Evolutionary conservation across 2,329 filamentous ascomycete species (phyloP).

Genomic region (Ophiostoma sp.): DNA sequence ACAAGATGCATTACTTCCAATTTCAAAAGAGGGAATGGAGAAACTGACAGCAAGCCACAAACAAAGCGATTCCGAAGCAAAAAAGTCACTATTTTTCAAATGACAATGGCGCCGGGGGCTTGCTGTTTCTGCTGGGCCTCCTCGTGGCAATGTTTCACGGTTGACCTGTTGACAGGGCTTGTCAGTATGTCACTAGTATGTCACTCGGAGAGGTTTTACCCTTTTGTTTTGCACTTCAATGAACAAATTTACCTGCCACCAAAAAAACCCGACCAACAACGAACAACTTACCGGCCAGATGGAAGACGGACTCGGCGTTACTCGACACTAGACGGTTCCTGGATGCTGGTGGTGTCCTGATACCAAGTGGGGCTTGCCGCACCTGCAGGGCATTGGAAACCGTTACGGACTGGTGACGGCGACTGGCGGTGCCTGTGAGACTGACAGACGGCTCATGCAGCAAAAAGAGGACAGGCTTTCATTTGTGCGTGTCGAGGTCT

Average conservation of each 20-base stretch:
- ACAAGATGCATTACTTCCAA: background rate
- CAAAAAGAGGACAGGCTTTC: background rate
- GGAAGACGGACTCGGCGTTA: background rate
- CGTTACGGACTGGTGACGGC: background rate
- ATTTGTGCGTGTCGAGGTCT: background rate
- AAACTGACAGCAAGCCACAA: background rate
- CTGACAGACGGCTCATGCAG: slow-evolving; percentile 3
- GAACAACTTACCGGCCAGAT: background rate
- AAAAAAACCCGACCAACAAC: background rate
- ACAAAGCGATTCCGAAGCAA: background rate
- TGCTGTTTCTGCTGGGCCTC: background rate
- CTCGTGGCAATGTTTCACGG: background rate
- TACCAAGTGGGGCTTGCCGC: slow-evolving; percentile 13
- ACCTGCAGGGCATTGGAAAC: background rate
- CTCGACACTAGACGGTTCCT: background rate
- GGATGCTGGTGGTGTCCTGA: background rate
- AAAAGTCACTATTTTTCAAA: background rate
- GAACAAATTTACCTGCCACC: background rate
- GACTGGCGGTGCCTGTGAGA: background rate
- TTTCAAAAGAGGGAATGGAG: background rate
- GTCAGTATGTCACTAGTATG: background rate
- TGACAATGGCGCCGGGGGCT: background rate
- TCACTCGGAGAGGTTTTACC: background rate
- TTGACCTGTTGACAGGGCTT: background rate
- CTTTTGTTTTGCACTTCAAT: background rate